Evolutionary conservation across 2,329 filamentous ascomycete genomes (phyloP).

Genomic region (Thermomyces lanuginosus): DNA sequence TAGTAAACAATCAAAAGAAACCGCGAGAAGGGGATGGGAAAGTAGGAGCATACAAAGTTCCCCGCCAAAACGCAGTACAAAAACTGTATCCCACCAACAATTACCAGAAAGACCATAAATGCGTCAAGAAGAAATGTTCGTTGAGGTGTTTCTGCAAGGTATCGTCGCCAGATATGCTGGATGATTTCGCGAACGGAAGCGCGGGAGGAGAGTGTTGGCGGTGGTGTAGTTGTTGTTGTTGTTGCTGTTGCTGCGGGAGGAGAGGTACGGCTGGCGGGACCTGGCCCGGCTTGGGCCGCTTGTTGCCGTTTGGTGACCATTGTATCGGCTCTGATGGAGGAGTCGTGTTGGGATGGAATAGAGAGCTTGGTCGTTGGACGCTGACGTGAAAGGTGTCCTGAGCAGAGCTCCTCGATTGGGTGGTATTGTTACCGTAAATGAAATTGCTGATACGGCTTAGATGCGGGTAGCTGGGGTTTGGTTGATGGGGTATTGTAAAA

Average conservation of each 20-base stretch:
- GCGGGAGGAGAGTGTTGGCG: constrained; percentile 20
- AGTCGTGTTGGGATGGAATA: no score
- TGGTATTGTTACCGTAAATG: background rate
- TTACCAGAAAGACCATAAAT: constrained; percentile 76
- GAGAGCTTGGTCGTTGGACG: no score
- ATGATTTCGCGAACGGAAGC: constrained; percentile 41
- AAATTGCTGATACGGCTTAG: background rate
- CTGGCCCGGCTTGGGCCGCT: constrained; percentile 11
- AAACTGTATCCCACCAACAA: constrained; percentile 82
- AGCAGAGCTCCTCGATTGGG: no score
- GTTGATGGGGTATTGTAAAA: background rate
- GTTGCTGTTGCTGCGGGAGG: constrained; percentile 8
- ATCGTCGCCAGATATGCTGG: constrained; percentile 57
- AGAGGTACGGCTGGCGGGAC: constrained; percentile 6
- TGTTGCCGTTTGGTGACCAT: constrained; percentile 17
- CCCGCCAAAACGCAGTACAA: constrained; percentile 79
- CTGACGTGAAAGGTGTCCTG: no score
- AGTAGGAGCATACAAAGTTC: constrained; percentile 60
- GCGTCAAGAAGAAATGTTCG: constrained; percentile 80
- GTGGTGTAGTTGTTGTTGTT: constrained; percentile 9
- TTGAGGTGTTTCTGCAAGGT: constrained; percentile 67
- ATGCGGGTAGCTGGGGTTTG: background rate
- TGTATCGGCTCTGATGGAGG: constrained; percentile 2
- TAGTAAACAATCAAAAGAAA: background rate
- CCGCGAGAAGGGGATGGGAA: background rate